Percentiles rank a stretch among this genome's conserved stretches.
Evolutionary conservation across 495 filamentous ascomycete species (phyloP).

Genomic region (Halenospora varia): DNA sequence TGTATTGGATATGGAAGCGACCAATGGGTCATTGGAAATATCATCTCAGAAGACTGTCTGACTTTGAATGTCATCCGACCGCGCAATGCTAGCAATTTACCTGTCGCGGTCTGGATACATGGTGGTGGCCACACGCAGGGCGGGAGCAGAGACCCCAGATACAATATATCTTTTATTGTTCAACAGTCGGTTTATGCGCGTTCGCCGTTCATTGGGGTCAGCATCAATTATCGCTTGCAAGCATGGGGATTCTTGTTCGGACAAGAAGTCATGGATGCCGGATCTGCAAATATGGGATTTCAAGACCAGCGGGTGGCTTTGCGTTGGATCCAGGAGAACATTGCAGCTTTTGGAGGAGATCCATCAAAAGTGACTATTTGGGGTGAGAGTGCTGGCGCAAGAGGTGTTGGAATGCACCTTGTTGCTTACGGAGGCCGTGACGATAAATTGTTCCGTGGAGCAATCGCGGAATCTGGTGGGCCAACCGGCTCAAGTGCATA

Average conservation of each 20-base stretch:
- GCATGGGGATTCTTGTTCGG: conserved; percentile 60
- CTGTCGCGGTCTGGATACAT: conserved; percentile 52
- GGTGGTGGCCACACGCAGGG: conserved; percentile 54
- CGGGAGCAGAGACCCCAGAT: conserved; percentile 34
- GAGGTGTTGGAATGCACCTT: conserved; percentile 45
- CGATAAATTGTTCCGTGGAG: conserved; percentile 23
- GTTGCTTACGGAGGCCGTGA: conserved; percentile 45
- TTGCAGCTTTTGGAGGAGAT: conserved; percentile 66
- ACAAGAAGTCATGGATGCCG: conserved; percentile 38
- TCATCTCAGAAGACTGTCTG: conserved; percentile 45
- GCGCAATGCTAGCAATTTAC: conserved; percentile 30
- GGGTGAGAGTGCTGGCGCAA: conserved; percentile 68
- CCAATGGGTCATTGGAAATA: background rate
- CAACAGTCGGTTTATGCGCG: conserved; percentile 35
- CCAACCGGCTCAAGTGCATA: conserved; percentile 10
- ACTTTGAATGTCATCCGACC: conserved; percentile 41
- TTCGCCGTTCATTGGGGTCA: conserved; percentile 55
- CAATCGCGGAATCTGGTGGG: conserved; percentile 19
- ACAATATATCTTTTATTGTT: conserved; percentile 44
- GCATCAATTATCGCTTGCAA: conserved; percentile 59
- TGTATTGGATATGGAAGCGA: conserved; percentile 38
- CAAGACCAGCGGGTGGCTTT: conserved; percentile 65
- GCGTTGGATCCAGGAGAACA: conserved; percentile 70
- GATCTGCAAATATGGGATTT: conserved; percentile 59
- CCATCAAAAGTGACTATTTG: conserved; percentile 60